Percentiles rank a stretch among this genome's conserved stretches.
phyloP scores from a whole-genome alignment of 805 yeast genomes.

The Metschnikowia koreensis region DNA sequence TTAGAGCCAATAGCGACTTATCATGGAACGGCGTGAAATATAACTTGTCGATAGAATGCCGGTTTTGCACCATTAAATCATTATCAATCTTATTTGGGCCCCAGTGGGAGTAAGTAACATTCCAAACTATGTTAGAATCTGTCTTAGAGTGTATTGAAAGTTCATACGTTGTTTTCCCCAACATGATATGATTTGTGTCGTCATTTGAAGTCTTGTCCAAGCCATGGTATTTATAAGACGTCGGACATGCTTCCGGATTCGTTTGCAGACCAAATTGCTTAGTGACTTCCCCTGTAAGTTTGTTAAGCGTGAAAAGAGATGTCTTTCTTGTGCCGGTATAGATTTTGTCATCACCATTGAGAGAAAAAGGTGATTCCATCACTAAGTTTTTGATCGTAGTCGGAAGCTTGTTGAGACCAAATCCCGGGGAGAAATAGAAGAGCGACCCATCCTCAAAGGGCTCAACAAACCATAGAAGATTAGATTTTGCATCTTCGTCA shows the following conservation, averaged over 20 bases:
- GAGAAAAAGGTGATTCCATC: slow-evolving; percentile 79
- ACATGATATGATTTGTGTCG: slow-evolving; percentile 42
- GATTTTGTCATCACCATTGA: slow-evolving; percentile 70
- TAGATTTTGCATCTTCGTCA: slow-evolving; percentile 19
- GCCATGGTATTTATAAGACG: slow-evolving; percentile 25
- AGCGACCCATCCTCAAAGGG: slow-evolving; percentile 83
- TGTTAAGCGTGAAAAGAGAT: slow-evolving; percentile 69
- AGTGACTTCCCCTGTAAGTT: slow-evolving; percentile 69
- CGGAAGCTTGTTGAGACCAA: slow-evolving; percentile 80
- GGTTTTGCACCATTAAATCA: slow-evolving; percentile 48
- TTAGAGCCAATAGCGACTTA: slow-evolving; percentile 72
- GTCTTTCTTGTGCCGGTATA: slow-evolving; percentile 85
- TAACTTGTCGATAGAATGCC: slow-evolving; percentile 63
- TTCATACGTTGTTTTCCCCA: slow-evolving; percentile 74
- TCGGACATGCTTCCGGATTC: slow-evolving; percentile 30
- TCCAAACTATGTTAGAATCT: slow-evolving; percentile 63
- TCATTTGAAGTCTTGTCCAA: slow-evolving; percentile 1
- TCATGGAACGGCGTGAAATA: slow-evolving; percentile 85
- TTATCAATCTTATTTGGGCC: slow-evolving; percentile 84
- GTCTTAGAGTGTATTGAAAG: slow-evolving; percentile 73
- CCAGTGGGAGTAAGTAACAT: slow-evolving; percentile 85
- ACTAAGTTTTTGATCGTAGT: slow-evolving; percentile 76
- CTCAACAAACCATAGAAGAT: slow-evolving; percentile 80
- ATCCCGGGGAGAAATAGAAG: slow-evolving; percentile 71
- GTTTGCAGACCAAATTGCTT: slow-evolving; percentile 57